Conservation (phyloP, 352 stramenopile species). For the Phytophthora cryptogea region DNA sequence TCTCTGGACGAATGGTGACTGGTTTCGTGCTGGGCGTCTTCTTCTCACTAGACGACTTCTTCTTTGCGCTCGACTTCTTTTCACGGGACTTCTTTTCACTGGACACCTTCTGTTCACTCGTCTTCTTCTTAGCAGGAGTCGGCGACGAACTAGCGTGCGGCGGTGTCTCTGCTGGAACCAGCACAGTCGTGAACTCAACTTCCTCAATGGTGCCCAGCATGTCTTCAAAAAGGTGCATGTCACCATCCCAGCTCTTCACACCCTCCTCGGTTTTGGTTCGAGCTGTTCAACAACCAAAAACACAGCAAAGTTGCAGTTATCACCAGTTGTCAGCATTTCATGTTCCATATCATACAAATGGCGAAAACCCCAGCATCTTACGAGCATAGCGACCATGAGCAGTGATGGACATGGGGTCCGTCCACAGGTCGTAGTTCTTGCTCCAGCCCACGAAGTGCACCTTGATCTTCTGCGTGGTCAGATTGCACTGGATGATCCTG, state of each 20-base stretch:
- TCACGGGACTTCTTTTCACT: constrained; percentile 15
- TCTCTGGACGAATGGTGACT: background rate
- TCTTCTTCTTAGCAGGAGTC: constrained; percentile 11
- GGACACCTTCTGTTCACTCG: constrained; percentile 7
- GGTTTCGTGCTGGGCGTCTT: background rate
- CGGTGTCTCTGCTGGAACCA: constrained; percentile 12
- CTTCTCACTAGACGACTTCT: constrained; percentile 11
- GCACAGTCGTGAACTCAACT: constrained; percentile 14
- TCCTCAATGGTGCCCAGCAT: constrained; percentile 41
- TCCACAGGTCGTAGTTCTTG: constrained; percentile 76
- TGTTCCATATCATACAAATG: background rate
- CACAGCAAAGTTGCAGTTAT: constrained; percentile 9
- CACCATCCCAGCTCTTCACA: constrained; percentile 55
- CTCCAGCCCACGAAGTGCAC: constrained; percentile 77
- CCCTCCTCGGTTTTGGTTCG: constrained; percentile 29
- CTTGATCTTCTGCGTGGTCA: constrained; percentile 61
- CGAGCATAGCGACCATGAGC: constrained; percentile 55
- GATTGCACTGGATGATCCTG: constrained; percentile 69
- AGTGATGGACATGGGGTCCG: constrained; percentile 66
- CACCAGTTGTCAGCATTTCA: constrained; percentile 1
- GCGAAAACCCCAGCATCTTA: constrained; percentile 28
- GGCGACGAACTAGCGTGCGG: background rate
- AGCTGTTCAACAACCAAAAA: constrained; percentile 16
- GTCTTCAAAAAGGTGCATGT: constrained; percentile 60
- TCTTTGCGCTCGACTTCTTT: constrained; percentile 14